These are phyloP conservation scores for Penicillium sp. DNA, from an alignment of 2,329 filamentous ascomycete genomes.

Conservation along the genomic window DNA sequence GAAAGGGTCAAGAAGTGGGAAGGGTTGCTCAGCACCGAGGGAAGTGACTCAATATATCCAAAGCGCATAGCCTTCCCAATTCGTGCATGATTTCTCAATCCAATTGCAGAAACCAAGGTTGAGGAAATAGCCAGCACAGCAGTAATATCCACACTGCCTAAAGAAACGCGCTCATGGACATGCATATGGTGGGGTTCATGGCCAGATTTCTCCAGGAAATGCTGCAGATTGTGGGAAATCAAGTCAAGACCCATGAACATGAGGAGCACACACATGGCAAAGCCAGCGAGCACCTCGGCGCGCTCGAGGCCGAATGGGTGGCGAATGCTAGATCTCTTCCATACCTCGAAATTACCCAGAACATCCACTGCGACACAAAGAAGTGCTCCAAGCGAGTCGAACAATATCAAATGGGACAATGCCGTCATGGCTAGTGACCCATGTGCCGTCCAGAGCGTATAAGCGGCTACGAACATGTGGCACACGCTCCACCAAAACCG, in stretches of 20 bases:
- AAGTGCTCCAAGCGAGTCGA: conserved; percentile 88
- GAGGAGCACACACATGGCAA: conserved; percentile 92
- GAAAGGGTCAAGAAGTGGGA: conserved; percentile 92
- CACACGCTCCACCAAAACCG: conserved; percentile 87
- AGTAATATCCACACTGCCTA: conserved; percentile 77
- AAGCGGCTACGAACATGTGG: conserved; percentile 77
- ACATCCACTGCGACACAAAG: conserved; percentile 92
- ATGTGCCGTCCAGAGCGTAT: conserved; percentile 80
- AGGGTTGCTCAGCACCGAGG: conserved; percentile 86
- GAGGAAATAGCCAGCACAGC: conserved; percentile 77
- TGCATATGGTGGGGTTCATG: conserved; percentile 73
- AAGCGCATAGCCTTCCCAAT: conserved; percentile 91
- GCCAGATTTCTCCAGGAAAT: conserved; percentile 76
- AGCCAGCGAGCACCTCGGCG: conserved; percentile 89
- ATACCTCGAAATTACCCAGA: conserved; percentile 94
- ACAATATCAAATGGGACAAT: conserved; percentile 88
- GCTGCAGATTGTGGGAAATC: conserved; percentile 88
- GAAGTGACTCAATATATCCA: conserved; percentile 75
- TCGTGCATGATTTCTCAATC: conserved; percentile 83
- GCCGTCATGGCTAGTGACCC: conserved; percentile 89
- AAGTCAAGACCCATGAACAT: conserved; percentile 98
- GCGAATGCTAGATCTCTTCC: conserved; percentile 86
- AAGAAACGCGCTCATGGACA: conserved; percentile 63
- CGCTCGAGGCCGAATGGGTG: conserved; percentile 92
- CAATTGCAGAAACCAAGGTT: conserved; percentile 81